Conservation (phyloP, 495 filamentous ascomycete genomes). For the Pyrenula aspistea region DNA sequence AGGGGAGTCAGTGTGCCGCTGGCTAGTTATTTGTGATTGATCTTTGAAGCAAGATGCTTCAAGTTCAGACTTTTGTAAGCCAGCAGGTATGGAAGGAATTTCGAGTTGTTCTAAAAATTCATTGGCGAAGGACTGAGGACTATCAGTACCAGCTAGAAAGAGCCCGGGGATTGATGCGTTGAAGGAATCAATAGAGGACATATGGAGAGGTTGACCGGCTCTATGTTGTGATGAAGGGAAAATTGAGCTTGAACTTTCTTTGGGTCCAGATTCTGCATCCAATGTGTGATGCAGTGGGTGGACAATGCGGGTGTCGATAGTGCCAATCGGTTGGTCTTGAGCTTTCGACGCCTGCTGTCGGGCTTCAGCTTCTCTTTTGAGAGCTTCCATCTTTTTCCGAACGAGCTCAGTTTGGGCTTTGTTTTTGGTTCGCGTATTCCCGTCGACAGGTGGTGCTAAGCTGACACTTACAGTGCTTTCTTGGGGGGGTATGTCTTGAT, state of each 20-base stretch:
- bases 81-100: background rate
- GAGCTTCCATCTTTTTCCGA: constrained; percentile 35
- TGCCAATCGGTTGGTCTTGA: constrained; percentile 1
- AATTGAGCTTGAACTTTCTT: no score
- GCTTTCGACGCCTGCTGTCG: constrained; percentile 20
- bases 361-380: constrained; percentile 30
- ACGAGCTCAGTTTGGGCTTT: constrained; percentile 44
- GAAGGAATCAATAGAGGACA: constrained; percentile 51
- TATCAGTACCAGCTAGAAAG: background rate
- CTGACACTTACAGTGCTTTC: background rate
- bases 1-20: background rate
- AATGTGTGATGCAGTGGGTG: background rate
- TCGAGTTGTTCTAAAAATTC: background rate
- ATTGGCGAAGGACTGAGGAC: background rate
- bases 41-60: background rate
- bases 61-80: background rate
- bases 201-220: constrained; percentile 40
- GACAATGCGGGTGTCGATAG: background rate
- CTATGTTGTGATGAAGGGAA: no score
- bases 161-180: constrained; percentile 33
- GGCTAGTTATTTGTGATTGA: background rate
- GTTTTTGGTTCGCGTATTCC: constrained; percentile 34
- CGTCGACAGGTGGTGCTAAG: background rate
- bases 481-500: background rate
- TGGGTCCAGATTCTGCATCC: background rate